phyloP scores from a whole-genome alignment of 495 filamentous ascomycete species.

The Pseudoneurospora amorphoporcata region DNA sequence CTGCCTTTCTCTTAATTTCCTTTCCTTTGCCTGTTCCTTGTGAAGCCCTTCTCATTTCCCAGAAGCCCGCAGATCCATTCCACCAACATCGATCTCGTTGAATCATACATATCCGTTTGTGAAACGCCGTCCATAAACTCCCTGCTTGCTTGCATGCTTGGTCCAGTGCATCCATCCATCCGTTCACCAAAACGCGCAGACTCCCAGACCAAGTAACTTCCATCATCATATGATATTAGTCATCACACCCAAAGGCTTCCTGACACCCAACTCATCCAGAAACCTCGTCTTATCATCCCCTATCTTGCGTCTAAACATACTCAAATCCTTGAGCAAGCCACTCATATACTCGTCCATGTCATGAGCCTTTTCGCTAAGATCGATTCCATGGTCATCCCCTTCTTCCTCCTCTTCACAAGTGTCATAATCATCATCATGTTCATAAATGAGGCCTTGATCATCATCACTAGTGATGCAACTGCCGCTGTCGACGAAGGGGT shows the following conservation, averaged over 20 bases:
- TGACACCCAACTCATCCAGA: slow-evolving; percentile 20
- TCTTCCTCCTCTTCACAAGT: slow-evolving; percentile 19
- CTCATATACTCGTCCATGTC: slow-evolving; percentile 62
- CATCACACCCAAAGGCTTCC: slow-evolving; percentile 19
- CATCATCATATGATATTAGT: slow-evolving; percentile 12
- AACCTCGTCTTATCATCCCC: slow-evolving; percentile 60
- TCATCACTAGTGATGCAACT: not conserved
- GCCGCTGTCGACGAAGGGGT: not conserved
- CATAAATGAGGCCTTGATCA: not conserved
- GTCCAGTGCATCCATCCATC: not conserved
- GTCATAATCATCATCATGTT: slow-evolving; percentile 9
- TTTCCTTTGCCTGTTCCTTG: not conserved
- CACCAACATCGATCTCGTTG: not conserved
- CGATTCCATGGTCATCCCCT: slow-evolving; percentile 3
- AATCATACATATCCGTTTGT: not conserved
- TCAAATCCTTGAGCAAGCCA: slow-evolving; percentile 64
- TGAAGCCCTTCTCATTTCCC: not conserved
- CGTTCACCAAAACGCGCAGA: not conserved
- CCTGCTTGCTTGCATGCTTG: not conserved
- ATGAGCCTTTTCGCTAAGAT: slow-evolving; percentile 25
- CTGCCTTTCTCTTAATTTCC: not conserved
- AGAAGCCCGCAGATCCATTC: not conserved
- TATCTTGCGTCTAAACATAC: slow-evolving; percentile 73
- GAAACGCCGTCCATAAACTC: not conserved
- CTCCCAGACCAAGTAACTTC: slow-evolving; percentile 1